Evolutionary conservation across 78 protist genomes (phyloP), one percentile per base, ranked within the genome.

Genomic region (Planoprotostelium fungivorum): DNA sequence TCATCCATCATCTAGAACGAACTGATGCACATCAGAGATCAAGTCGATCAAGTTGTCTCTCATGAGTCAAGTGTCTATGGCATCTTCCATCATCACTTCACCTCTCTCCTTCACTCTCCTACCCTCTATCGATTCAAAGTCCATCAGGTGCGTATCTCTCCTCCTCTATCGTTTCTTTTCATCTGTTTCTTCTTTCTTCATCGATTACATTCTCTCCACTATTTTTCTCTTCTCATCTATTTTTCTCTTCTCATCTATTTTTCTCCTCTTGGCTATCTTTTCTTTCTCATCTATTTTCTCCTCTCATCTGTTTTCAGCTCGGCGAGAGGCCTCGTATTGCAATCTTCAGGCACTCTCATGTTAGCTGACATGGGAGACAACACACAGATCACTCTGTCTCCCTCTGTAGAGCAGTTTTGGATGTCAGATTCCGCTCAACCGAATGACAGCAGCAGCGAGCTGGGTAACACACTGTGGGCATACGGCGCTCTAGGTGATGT

Each of bases 391-490:
- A 89, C 87, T 38, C 35, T 93, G n/a, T 31, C 89, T 29, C 84
- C 0, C 0, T 37, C 84, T 35, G 87, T 90, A 37, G 95, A 93
- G 37, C 90, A 90, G 39, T 93, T 88, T 88, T 93, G 95, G 95
- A 88, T 93, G 34, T 86, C 95, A 0, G 89, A 93, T 34, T 88
- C 88, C 73, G 90, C 88, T 73, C 35, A 84, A 28, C 35, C 36
- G 34, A 88, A 90, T 51, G 16, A 51, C 73, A 16, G 73, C 38
- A 39, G 73, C n/a, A 89, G 85, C n/a, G 36, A 63, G n/a, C 38
- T 86, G 84, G 95, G 95, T 36, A 93, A 90, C 36, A 93, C 95
- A 25, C 31, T 93, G 35, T 93, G 95, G 95, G 95, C 90, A 1
- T 93, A 93, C 84, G 95, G 95, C 34, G 29, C 87, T 1, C 31